Conservation (phyloP, 176 grass and related monocot species). For the Raddia distichophylla region DNA sequence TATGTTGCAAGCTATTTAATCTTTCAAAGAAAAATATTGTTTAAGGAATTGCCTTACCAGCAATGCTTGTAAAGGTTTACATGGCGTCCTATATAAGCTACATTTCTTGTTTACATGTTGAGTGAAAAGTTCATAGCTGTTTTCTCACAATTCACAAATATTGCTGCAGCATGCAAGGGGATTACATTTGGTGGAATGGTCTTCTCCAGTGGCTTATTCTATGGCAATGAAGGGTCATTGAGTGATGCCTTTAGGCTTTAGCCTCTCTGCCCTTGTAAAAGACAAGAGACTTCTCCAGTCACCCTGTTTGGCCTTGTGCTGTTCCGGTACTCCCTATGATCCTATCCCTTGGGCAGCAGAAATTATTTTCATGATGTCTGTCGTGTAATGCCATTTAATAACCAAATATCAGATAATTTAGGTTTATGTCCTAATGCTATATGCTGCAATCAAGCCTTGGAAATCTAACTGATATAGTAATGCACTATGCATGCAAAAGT, state of each 20-base stretch:
- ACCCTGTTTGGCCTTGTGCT: constrained; percentile 94
- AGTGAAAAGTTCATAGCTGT: no score
- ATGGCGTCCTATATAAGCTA: no score
- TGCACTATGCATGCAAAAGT: not conserved
- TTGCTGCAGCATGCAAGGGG: no score
- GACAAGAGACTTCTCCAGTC: constrained; percentile 91
- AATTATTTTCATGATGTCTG: constrained; percentile 17
- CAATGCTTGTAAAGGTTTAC: no score
- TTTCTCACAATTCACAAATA: no score
- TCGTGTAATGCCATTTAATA: not conserved
- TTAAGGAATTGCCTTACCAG: no score
- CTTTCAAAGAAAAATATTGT: no score
- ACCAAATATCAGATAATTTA: constrained; percentile 17
- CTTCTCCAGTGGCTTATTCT: constrained; percentile 82
- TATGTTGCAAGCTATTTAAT: no score
- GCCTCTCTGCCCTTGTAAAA: constrained; percentile 98
- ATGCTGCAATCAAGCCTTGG: not conserved
- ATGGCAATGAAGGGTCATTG: constrained; percentile 51
- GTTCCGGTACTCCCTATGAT: constrained; percentile 98
- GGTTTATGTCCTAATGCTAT: not conserved
- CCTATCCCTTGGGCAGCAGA: constrained; percentile 74
- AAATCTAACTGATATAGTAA: not conserved
- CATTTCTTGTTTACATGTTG: no score
- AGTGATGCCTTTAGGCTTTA: constrained; percentile 84
- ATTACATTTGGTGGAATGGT: constrained; percentile 89